Evolutionary conservation across 202 grass and related monocot species (phyloP).

Genomic region (Carex arenaria): DNA sequence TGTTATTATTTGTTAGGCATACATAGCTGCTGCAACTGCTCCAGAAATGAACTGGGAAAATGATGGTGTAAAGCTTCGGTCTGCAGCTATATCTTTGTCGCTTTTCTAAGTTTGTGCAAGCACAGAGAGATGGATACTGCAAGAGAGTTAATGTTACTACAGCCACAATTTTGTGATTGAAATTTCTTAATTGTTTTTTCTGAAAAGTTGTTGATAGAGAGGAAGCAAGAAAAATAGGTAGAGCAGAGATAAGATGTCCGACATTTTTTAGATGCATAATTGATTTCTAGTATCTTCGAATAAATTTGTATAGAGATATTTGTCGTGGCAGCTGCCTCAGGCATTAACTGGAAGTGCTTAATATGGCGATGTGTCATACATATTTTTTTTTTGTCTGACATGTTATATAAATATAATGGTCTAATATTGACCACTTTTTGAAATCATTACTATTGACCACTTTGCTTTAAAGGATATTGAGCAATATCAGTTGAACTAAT

Average conservation of each 20-base stretch:
- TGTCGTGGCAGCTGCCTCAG: background rate
- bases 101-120: constrained; percentile 31
- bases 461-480: background rate
- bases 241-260: background rate
- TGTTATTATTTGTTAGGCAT: constrained; percentile 43
- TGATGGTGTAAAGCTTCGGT: constrained; percentile 70
- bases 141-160: background rate
- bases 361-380: background rate
- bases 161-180: constrained; percentile 17
- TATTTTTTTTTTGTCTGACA: background rate
- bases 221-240: background rate
- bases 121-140: background rate
- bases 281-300: background rate
- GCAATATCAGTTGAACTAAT: no score
- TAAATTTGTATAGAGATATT: constrained; percentile 2
- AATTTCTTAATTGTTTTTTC: background rate
- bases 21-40: constrained; percentile 70
- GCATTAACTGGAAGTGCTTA: background rate
- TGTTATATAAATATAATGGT: background rate
- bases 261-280: background rate
- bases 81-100: constrained; percentile 77
- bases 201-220: background rate
- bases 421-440: background rate
- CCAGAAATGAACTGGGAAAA: constrained; percentile 73
- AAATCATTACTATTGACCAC: background rate